Percentiles rank a stretch among this genome's conserved stretches.
phyloP scores from a whole-genome alignment of 106 monocot species.

The Dendrobium chrysotoxum region DNA sequence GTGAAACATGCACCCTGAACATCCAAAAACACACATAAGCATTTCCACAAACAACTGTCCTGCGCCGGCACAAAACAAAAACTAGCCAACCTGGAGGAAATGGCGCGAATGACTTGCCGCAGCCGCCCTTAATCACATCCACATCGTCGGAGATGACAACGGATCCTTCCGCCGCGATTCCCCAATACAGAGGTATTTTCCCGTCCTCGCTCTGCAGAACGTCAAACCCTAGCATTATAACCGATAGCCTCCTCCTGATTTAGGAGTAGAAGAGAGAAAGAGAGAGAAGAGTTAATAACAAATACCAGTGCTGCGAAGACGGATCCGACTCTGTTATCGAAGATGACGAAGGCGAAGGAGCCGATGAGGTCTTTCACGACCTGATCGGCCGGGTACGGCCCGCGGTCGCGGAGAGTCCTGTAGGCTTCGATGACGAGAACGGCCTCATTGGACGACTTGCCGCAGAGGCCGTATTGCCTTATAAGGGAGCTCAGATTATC shows the following conservation, averaged over 20 bases:
- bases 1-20: constrained; percentile 93
- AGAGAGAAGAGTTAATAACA: neutral
- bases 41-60: neutral
- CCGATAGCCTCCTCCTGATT: neutral
- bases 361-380: constrained; percentile 83
- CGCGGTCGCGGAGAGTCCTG: constrained; percentile 88
- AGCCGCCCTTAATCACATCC: constrained; percentile 55
- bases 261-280: neutral
- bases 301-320: constrained; percentile 76
- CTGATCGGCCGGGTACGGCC: constrained; percentile 93
- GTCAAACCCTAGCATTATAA: neutral
- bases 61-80: neutral
- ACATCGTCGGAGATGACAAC: constrained; percentile 78
- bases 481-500: constrained; percentile 79
- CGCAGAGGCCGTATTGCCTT: constrained; percentile 71
- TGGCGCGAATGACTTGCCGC: constrained; percentile 90
- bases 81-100: constrained; percentile 57
- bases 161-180: constrained; percentile 74
- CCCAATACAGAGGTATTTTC: constrained; percentile 63
- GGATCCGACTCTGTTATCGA: constrained; percentile 49
- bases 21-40: neutral
- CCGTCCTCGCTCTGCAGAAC: constrained; percentile 56
- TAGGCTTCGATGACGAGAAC: constrained; percentile 90
- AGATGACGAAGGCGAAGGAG: constrained; percentile 76
- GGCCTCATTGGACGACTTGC: constrained; percentile 61